Conservation (phyloP, 345 rosid genomes). For the Clarkia xantiana region DNA sequence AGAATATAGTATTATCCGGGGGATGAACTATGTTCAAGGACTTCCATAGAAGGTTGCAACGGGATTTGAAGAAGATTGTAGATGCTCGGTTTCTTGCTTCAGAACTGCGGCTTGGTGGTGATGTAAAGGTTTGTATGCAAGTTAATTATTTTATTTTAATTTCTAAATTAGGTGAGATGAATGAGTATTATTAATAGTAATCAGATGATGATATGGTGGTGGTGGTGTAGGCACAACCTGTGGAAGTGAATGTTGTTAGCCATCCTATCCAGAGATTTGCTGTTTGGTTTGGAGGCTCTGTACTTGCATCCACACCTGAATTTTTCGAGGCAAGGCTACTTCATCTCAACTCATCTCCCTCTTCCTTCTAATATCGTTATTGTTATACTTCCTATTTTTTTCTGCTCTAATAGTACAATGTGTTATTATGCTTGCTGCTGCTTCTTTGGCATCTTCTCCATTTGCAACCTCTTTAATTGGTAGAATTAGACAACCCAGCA, state of each 20-base stretch:
- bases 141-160: too few species aligned
- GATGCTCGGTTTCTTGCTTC: too few species aligned
- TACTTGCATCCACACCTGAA: conserved; percentile 95
- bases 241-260: conserved; percentile 93
- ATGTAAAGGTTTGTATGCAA: too few species aligned
- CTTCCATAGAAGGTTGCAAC: conserved; percentile 44
- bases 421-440: not conserved
- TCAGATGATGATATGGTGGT: not conserved
- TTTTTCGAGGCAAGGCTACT: conserved; percentile 50
- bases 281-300: conserved; percentile 99
- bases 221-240: conserved; percentile 53
- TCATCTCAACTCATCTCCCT: not conserved
- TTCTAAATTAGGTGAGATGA: too few species aligned
- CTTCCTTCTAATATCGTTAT: conserved; percentile 4
- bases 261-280: conserved; percentile 94
- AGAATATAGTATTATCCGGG: conserved; percentile 79
- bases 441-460: not conserved
- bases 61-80: conserved; percentile 91
- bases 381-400: not conserved
- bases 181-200: not conserved
- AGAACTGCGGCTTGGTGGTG: too few species aligned
- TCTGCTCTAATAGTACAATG: too few species aligned
- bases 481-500: not conserved
- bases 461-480: not conserved
- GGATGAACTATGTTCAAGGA: too few species aligned